These are phyloP conservation scores for Cichorium intybus DNA, from an alignment of 140 eudicot genomes.

Conservation along the genomic window DNA sequence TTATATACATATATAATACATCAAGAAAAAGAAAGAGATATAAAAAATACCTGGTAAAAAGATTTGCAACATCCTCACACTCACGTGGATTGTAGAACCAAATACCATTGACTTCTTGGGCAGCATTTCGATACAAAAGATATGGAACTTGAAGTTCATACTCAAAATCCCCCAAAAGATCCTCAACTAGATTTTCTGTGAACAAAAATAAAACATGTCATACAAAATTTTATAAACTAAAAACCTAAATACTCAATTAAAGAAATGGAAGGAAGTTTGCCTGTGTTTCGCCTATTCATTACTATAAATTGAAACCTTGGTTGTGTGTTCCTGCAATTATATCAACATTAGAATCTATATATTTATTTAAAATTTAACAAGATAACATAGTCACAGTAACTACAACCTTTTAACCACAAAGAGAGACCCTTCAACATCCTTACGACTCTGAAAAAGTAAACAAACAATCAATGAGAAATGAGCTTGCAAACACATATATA, in stretches of 20 bases:
- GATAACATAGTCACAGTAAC: not conserved
- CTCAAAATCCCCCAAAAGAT: slow-evolving; percentile 81
- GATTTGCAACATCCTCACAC: slow-evolving; percentile 76
- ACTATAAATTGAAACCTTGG: slow-evolving; percentile 80
- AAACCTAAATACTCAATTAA: not conserved
- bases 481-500: too few species aligned
- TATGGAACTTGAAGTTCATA: slow-evolving; percentile 77
- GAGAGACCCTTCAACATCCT: slow-evolving; percentile 68
- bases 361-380: not conserved
- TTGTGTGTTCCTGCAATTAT: slow-evolving; percentile 53
- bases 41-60: slow-evolving; percentile 48
- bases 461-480: not conserved
- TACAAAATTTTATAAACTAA: not conserved
- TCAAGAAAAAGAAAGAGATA: not conserved
- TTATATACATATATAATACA: not conserved
- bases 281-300: slow-evolving; percentile 71
- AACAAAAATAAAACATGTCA: not conserved
- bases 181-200: slow-evolving; percentile 78
- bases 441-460: slow-evolving; percentile 50
- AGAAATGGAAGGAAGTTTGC: slow-evolving; percentile 23
- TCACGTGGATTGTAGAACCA: slow-evolving; percentile 79
- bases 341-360: slow-evolving; percentile 3
- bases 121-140: slow-evolving; percentile 63
- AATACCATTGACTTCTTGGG: slow-evolving; percentile 84
- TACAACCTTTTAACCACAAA: slow-evolving; percentile 58